Evolutionary conservation across 148 eudicot species (phyloP).

Genomic region (Chenopodium formosanum): DNA sequence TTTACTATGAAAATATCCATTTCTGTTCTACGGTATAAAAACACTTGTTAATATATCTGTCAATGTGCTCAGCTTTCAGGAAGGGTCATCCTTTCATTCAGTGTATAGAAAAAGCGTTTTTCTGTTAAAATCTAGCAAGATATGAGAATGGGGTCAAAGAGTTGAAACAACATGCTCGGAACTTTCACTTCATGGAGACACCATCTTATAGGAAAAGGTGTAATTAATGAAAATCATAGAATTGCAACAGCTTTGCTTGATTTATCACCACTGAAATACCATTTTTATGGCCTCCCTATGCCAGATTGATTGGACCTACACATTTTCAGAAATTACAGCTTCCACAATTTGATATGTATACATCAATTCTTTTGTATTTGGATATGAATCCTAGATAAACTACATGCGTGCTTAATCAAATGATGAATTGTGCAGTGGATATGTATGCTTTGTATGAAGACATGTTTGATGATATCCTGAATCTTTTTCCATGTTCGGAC

Average conservation of each 20-base stretch:
- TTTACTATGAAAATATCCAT: neutral
- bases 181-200: neutral
- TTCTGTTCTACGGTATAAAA: neutral
- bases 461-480: neutral
- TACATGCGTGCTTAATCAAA: neutral
- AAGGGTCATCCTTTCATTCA: neutral
- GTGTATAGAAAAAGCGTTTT: too few relatives aligned
- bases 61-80: neutral
- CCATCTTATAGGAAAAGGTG: neutral
- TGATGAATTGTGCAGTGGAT: neutral
- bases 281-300: neutral
- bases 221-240: neutral
- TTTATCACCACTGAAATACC: neutral
- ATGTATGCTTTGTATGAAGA: neutral
- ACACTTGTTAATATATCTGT: neutral
- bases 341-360: neutral
- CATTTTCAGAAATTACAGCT: neutral
- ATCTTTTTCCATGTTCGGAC: neutral
- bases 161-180: neutral
- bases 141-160: neutral
- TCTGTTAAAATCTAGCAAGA: neutral
- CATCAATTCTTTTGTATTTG: neutral
- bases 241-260: neutral
- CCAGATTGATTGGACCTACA: neutral
- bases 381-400: neutral